phyloP scores from a whole-genome alignment of 2,329 filamentous ascomycete genomes.

The Sporothrix brunneoviolacea region DNA sequence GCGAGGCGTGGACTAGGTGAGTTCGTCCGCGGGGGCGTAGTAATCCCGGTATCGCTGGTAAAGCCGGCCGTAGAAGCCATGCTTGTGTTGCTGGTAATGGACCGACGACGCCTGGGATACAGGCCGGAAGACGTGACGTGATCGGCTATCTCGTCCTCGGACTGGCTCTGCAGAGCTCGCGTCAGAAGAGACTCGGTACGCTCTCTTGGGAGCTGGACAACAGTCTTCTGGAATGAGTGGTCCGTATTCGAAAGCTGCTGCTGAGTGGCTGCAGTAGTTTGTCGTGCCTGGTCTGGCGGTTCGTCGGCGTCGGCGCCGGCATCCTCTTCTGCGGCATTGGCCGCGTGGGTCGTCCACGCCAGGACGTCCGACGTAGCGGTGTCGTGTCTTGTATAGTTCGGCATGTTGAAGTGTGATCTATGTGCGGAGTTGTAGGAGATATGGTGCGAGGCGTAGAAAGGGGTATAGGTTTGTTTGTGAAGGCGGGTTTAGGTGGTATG shows the following conservation, averaged over 20 bases:
- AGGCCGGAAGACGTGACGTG: constrained; percentile 28
- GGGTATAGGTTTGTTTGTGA: not conserved
- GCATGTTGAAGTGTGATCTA: constrained; percentile 16
- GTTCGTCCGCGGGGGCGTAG: constrained; percentile 79
- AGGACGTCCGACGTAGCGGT: constrained; percentile 36
- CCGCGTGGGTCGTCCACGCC: constrained; percentile 38
- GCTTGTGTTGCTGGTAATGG: constrained; percentile 74
- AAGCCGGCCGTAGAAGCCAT: constrained; percentile 79
- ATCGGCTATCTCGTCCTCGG: constrained; percentile 47
- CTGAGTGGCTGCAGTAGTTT: constrained; percentile 15
- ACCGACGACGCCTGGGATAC: constrained; percentile 46
- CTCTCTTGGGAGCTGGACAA: constrained; percentile 42
- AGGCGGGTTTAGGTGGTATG: not conserved
- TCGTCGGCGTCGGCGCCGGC: constrained; percentile 72
- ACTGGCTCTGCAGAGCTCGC: constrained; percentile 65
- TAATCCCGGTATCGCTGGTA: constrained; percentile 89
- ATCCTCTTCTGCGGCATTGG: constrained; percentile 50
- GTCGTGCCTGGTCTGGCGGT: constrained; percentile 59
- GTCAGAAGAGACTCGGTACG: constrained; percentile 80
- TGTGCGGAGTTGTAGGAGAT: not conserved
- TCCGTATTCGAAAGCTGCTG: constrained; percentile 4
- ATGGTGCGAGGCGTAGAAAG: not conserved
- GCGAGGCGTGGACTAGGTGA: constrained; percentile 83
- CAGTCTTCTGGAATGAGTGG: constrained; percentile 41
- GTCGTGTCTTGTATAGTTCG: constrained; percentile 29